Conservation (phyloP, 108 stramenopile species). For the Skeletonema marinoi region DNA sequence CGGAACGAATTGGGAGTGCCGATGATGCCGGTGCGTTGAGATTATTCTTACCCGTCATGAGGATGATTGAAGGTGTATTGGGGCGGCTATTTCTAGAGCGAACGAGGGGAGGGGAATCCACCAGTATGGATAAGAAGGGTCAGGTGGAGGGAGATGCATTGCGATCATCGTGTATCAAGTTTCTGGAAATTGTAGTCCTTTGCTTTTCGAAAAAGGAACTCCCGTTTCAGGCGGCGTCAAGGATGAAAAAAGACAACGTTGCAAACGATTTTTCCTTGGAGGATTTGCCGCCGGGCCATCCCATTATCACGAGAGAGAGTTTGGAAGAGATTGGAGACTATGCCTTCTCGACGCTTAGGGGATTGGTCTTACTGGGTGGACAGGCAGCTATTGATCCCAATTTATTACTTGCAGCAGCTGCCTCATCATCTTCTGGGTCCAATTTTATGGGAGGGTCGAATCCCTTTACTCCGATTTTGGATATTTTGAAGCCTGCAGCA, state of each 20-base stretch:
- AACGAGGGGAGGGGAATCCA: background rate
- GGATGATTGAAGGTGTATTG: conserved; percentile 82
- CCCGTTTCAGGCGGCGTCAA: conserved; percentile 45
- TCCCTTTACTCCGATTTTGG: conserved; percentile 72
- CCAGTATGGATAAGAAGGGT: background rate
- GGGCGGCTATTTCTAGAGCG: conserved; percentile 43
- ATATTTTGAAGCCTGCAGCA: conserved; percentile 84
- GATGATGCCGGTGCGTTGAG: conserved; percentile 83
- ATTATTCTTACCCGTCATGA: conserved; percentile 82
- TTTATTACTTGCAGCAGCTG: conserved; percentile 54
- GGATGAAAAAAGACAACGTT: conserved; percentile 48
- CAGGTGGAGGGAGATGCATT: conserved; percentile 55
- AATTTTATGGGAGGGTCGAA: conserved; percentile 47
- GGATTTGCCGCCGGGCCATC: conserved; percentile 89
- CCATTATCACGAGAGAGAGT: conserved; percentile 83
- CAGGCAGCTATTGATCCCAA: conserved; percentile 82
- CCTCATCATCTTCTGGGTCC: conserved; percentile 16
- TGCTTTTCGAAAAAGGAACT: conserved; percentile 80
- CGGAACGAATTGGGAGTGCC: conserved; percentile 68
- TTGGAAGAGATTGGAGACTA: conserved; percentile 88
- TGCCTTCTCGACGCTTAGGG: conserved; percentile 83
- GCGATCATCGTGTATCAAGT: conserved; percentile 84
- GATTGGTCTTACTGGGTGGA: conserved; percentile 77
- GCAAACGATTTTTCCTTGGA: conserved; percentile 85
- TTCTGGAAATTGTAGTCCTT: conserved; percentile 85